Evolutionary conservation across 805 yeast genomes (phyloP), one percentile per base, ranked within the genome.

Genomic region (Candida maltosa): DNA sequence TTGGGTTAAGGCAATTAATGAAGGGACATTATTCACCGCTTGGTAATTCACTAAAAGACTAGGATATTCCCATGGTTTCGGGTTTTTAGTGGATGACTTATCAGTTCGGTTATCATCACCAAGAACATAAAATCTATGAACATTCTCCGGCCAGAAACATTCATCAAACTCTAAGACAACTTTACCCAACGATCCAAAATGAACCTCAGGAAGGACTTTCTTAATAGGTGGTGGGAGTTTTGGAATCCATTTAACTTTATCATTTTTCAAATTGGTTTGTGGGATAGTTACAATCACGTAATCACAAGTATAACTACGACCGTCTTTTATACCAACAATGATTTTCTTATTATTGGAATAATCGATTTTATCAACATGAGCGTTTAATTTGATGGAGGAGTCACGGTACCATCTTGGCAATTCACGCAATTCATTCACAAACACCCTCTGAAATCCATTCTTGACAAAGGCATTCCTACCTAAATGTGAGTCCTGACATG

Each of bases 381-480:
- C 60, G 11, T 65, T 57, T 16, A 73, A 52, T 3, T 47, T 42
- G 2, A 84, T 47, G 21, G 60, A 52, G 0, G 60, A 56, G 3
- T 42, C 5, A n/a, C n/a, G n/a, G n/a, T n/a, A n/a, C 25, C 12
- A 11, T 12, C 12, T 22, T 8, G 78, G 73, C 34, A 73, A 62
- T 5, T 75, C 61, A 15, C 81, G 56, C 1, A 87, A 60, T 9
- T 54, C 48, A 31, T 68, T 75, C 2, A 32, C 26, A 54, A 80
- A 83, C 0, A 86, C 86, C 44, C 74, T 70, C 32, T 70, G 51
- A 54, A 80, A 83, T 0, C 87, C 86, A 44, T 74, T 70, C 32
- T 70, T 52, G 32, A 82, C 82, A 42, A 76, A 65, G n/a, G 88
- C 79, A 51, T 88, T 81, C 46, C 96, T 68, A 1, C 96, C 96